Conservation (phyloP, 192 early-diverging fungal genomes). For the Umbelopsis sp. region DNA sequence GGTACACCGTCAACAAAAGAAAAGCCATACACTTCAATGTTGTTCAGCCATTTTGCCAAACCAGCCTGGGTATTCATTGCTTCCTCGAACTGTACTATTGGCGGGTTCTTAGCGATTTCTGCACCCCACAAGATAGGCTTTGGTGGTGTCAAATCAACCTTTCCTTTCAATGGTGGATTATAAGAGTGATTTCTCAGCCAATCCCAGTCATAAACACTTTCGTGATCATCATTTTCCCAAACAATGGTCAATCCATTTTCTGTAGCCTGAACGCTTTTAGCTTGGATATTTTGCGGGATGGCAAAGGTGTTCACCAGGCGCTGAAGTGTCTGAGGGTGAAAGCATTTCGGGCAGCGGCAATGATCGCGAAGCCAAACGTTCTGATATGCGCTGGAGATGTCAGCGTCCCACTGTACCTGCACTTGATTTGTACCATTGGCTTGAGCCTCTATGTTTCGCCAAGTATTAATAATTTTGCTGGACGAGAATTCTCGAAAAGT, state of each 20-base stretch:
- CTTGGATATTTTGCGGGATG: slow-evolving; percentile 62
- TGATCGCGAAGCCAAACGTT: slow-evolving; percentile 85
- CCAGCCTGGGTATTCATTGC: slow-evolving; percentile 73
- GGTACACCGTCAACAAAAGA: slow-evolving; percentile 78
- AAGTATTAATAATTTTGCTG: neutral
- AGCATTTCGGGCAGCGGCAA: slow-evolving; percentile 78
- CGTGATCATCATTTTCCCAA: slow-evolving; percentile 63
- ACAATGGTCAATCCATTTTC: slow-evolving; percentile 45
- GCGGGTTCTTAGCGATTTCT: slow-evolving; percentile 40
- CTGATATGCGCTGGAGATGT: slow-evolving; percentile 48
- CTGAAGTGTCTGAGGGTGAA: slow-evolving; percentile 76
- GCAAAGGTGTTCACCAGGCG: slow-evolving; percentile 71
- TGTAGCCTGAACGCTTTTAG: slow-evolving; percentile 43
- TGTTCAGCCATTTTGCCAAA: slow-evolving; percentile 66
- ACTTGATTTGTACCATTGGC: slow-evolving; percentile 28
- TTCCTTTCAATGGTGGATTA: slow-evolving; percentile 50
- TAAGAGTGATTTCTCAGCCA: slow-evolving; percentile 75
- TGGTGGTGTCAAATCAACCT: slow-evolving; percentile 12
- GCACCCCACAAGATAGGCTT: slow-evolving; percentile 29
- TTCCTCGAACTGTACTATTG: slow-evolving; percentile 56
- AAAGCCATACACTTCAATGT: slow-evolving; percentile 73
- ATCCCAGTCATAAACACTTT: slow-evolving; percentile 55
- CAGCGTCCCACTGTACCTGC: slow-evolving; percentile 33
- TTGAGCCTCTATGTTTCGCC: neutral
- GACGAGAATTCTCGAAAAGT: neutral